Percentiles rank a stretch among this genome's conserved stretches.
Conservation (phyloP, 1,139 yeast genomes). For the Maudiozyma humilis region DNA sequence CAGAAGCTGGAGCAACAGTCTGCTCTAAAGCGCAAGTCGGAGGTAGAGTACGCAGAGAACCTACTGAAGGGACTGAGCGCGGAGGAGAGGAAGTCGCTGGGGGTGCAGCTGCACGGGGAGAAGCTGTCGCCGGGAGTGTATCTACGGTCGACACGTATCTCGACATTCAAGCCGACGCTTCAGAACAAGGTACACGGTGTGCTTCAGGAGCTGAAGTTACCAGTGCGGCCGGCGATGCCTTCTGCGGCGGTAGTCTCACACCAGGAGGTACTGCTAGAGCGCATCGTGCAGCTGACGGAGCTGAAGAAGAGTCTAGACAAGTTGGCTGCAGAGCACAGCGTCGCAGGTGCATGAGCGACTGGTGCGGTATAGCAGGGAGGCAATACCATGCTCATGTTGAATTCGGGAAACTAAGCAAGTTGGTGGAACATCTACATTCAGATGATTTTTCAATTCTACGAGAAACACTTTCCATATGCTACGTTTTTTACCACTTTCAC, state of each 20-base stretch:
- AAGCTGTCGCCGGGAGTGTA: slow-evolving; percentile 56
- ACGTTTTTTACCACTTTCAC: too few relatives aligned
- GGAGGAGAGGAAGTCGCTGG: slow-evolving; percentile 80
- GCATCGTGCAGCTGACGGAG: slow-evolving; percentile 68
- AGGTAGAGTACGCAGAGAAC: slow-evolving; percentile 31
- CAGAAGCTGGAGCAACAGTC: slow-evolving; percentile 29
- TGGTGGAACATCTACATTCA: slow-evolving; percentile 3
- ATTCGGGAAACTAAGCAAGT: neutral
- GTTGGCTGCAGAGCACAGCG: slow-evolving; percentile 66
- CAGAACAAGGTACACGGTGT: slow-evolving; percentile 69
- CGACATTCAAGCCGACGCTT: slow-evolving; percentile 58
- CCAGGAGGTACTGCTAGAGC: slow-evolving; percentile 68
- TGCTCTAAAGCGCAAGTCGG: slow-evolving; percentile 28
- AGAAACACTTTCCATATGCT: too few relatives aligned
- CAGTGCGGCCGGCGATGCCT: slow-evolving; percentile 78
- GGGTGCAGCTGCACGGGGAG: slow-evolving; percentile 75
- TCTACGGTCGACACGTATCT: slow-evolving; percentile 61
- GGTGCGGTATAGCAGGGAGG: neutral
- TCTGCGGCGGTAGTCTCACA: slow-evolving; percentile 71
- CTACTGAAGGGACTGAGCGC: slow-evolving; percentile 50
- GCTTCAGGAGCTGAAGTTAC: slow-evolving; percentile 70
- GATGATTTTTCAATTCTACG: too few relatives aligned
- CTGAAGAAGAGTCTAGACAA: slow-evolving; percentile 83
- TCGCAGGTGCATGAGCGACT: slow-evolving; percentile 19
- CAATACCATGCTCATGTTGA: too few relatives aligned